Evolutionary conservation across 2,329 filamentous ascomycete species (phyloP).

Genomic region (Microcyclospora tardicrescens): DNA sequence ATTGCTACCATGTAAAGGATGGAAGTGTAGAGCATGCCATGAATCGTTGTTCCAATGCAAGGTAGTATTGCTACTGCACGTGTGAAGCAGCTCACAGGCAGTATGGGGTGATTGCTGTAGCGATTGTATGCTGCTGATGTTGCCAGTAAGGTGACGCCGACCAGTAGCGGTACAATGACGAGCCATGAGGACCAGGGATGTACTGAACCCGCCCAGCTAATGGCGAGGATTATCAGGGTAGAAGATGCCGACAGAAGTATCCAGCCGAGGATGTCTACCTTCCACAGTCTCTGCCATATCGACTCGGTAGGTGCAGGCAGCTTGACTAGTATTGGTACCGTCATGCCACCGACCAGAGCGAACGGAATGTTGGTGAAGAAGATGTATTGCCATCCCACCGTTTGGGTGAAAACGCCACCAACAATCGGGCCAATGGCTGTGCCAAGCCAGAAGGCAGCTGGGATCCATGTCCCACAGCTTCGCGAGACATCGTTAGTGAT

Average conservation of each 20-base stretch:
- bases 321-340: constrained; percentile 18
- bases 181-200: constrained; percentile 6
- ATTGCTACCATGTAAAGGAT: constrained; percentile 23
- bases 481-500: constrained; percentile 25
- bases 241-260: constrained; percentile 3
- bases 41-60: constrained; percentile 4
- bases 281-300: constrained; percentile 31
- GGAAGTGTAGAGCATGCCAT: constrained; percentile 2
- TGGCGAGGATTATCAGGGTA: constrained; percentile 1
- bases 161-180: constrained; percentile 1
- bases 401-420: constrained; percentile 41
- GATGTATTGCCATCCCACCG: constrained; percentile 46
- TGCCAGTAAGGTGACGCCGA: constrained; percentile 28
- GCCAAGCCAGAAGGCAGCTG: constrained; percentile 42
- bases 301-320: neutral
- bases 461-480: constrained; percentile 31
- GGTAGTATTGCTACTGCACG: constrained; percentile 28
- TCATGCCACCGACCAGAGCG: constrained; percentile 18
- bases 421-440: constrained; percentile 38
- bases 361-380: constrained; percentile 54
- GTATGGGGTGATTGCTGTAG: constrained; percentile 33
- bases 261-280: constrained; percentile 6
- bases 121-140: constrained; percentile 26
- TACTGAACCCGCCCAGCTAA: constrained; percentile 3
- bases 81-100: constrained; percentile 33